Base-by-base conservation (phyloP, 371 early-diverging fungal species). In the Circinella umbellata region DNA sequence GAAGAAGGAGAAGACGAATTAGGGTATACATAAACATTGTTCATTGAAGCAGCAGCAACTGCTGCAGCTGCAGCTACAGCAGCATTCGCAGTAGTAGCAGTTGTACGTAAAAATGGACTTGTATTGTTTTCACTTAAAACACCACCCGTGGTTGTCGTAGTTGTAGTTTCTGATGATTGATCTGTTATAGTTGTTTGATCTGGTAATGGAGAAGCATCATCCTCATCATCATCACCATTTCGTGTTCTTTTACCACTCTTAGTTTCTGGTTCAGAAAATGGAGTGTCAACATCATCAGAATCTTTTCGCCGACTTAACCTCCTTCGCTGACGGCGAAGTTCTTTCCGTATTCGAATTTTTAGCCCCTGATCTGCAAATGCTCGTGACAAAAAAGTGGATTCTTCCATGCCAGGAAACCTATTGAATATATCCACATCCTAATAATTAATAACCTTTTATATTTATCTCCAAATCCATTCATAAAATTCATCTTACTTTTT, bases 291-390 rank as follows among this genome's bases (percentile, higher is more conserved):
- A 4, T 66, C 68, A 11, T 68, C 71, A 7, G 73, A 70, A 46
- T 73, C 75, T 36, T 69, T 74, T 60, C 74, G 60, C 61, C 70
- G 69, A 38, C 68, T 64, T n/a, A 60, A 34, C 38, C 76, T 78
- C 66, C 79, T 72, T 68, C 84, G 73, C 34, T 81, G 80, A 34
- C 87, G 77, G 20, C 62, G 65, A 36, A 87, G 67, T 69, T 90
- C 90, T 68, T 90, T 91, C 53, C 97, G 88, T 64, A 98, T 94
- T 18, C 98, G 91, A 63, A 98, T 95, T 72, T 96, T 95, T 15
- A 98, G 81, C 0, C 98, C 98, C 76, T 98, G 98, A 68, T 96
- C 96, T 35, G 97, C 96, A 86, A 98, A 96, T 14, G 93, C 84
- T 62, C 94, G 85, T 18, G 96, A 95, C 46, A 97, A 76, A 67